phyloP scores from a whole-genome alignment of 2,329 filamentous ascomycete species.

The Lasiodiplodia theobromae region DNA sequence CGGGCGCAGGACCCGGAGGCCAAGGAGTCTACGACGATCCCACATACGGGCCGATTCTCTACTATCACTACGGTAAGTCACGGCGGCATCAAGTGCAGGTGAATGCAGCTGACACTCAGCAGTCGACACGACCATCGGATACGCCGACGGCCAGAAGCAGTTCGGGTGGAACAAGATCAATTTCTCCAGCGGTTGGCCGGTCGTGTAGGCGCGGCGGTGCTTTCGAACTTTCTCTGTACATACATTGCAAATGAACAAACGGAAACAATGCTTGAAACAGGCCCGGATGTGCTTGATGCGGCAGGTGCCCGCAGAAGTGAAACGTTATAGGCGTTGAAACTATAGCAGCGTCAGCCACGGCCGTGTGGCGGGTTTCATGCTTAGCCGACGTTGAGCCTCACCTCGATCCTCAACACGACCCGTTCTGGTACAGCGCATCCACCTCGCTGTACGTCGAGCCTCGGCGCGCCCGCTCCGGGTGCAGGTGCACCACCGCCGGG shows the following conservation, averaged over 20 bases:
- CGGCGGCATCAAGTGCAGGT: neutral
- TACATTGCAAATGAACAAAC: neutral
- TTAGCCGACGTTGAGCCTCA: neutral
- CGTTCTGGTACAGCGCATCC: constrained; percentile 29
- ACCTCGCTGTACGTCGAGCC: constrained; percentile 27
- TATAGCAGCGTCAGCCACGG: constrained; percentile 10
- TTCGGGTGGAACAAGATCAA: constrained; percentile 61
- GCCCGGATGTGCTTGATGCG: neutral
- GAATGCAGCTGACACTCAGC: neutral
- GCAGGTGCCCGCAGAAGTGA: neutral
- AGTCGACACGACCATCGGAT: constrained; percentile 61
- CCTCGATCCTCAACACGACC: neutral
- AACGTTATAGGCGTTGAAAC: constrained; percentile 9
- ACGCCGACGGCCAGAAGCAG: constrained; percentile 58
- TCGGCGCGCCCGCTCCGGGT: constrained; percentile 21
- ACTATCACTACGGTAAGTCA: constrained; percentile 65
- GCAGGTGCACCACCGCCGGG: constrained; percentile 27
- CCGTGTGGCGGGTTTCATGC: constrained; percentile 1
- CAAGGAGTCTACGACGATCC: constrained; percentile 66
- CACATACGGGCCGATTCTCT: constrained; percentile 60
- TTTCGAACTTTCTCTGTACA: constrained; percentile 5
- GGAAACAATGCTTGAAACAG: neutral
- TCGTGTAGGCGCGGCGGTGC: constrained; percentile 38
- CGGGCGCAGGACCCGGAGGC: constrained; percentile 60
- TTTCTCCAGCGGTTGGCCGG: constrained; percentile 60